Percentiles rank a stretch among this genome's conserved stretches.
Evolutionary conservation across 1,284 basidiomycete species (phyloP).

Genomic region (Hemileia vastatrix): DNA sequence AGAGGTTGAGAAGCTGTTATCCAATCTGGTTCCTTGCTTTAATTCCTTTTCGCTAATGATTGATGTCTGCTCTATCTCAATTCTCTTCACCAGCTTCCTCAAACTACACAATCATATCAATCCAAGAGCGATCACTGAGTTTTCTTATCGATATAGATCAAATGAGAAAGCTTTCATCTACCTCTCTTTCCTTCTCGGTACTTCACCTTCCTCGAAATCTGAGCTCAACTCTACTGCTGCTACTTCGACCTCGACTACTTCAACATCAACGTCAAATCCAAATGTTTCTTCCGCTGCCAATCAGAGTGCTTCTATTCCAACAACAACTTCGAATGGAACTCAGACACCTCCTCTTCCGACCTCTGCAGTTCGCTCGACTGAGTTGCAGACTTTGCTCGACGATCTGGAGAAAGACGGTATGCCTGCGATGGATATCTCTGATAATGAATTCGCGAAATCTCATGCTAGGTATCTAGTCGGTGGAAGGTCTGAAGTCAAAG

Average conservation of each 20-base stretch:
- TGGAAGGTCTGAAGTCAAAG: conserved; percentile 61
- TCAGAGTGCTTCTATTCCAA: not conserved
- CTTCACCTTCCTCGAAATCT: conserved; percentile 25
- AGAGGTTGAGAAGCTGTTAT: too few species aligned
- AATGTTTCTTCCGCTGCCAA: conserved; percentile 36
- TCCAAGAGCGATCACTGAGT: conserved; percentile 90
- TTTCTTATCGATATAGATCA: conserved; percentile 83
- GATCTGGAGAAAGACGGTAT: conserved; percentile 61
- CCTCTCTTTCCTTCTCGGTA: conserved; percentile 73
- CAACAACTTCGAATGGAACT: conserved; percentile 1
- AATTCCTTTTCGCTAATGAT: too few species aligned
- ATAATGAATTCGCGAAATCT: conserved; percentile 88
- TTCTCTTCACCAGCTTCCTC: conserved; percentile 60
- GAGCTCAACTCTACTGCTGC: conserved; percentile 27
- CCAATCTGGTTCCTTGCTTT: conserved; percentile 3
- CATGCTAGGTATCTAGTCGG: conserved; percentile 92
- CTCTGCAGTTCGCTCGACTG: conserved; percentile 51
- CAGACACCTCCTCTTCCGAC: conserved; percentile 22
- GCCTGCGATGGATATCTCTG: conserved; percentile 76
- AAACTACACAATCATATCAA: conserved; percentile 75
- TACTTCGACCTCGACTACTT: conserved; percentile 48
- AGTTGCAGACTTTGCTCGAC: conserved; percentile 59
- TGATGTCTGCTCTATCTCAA: not conserved
- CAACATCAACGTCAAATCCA: conserved; percentile 40
- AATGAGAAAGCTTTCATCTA: conserved; percentile 63